phyloP scores from a whole-genome alignment of 345 rosid species.

The Cardamine chenopodiifolia region DNA sequence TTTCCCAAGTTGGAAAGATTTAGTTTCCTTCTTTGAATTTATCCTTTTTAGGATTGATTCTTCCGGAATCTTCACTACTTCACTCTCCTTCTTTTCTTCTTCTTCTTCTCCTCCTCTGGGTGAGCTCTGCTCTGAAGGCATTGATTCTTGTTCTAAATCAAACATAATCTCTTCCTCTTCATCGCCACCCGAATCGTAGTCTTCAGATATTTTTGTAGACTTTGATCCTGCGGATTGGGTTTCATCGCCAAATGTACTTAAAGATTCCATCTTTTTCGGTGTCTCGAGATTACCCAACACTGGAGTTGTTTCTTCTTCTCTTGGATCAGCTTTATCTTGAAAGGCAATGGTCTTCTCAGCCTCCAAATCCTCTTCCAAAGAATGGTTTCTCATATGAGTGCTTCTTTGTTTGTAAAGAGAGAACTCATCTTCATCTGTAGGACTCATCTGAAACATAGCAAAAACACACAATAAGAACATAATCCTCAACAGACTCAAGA shows the following conservation, averaged over 20 bases:
- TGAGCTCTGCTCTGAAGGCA: slow-evolving; percentile 36
- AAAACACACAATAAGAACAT: slow-evolving; percentile 28
- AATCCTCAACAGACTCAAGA: background rate
- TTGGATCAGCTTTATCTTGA: slow-evolving; percentile 35
- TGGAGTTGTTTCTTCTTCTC: slow-evolving; percentile 41
- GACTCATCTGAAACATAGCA: slow-evolving; percentile 63
- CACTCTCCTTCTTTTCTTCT: slow-evolving; percentile 42
- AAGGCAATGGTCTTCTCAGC: slow-evolving; percentile 41
- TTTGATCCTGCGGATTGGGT: slow-evolving; percentile 30
- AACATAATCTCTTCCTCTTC: slow-evolving; percentile 36
- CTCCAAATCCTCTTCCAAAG: slow-evolving; percentile 63
- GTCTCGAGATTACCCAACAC: slow-evolving; percentile 47
- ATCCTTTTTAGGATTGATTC: slow-evolving; percentile 63
- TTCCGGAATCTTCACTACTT: slow-evolving; percentile 46
- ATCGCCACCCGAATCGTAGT: slow-evolving; percentile 49
- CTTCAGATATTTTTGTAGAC: slow-evolving; percentile 35
- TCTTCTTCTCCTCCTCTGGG: slow-evolving; percentile 33
- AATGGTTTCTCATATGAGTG: slow-evolving; percentile 59
- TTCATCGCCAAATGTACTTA: slow-evolving; percentile 31
- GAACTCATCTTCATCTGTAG: slow-evolving; percentile 62
- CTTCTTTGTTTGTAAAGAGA: slow-evolving; percentile 47
- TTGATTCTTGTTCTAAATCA: slow-evolving; percentile 39
- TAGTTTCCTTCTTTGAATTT: slow-evolving; percentile 58
- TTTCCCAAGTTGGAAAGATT: slow-evolving; percentile 78
- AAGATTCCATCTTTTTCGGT: slow-evolving; percentile 46